Base-by-base conservation (phyloP, 345 rosid genomes). In the Erucastrum elatum region DNA sequence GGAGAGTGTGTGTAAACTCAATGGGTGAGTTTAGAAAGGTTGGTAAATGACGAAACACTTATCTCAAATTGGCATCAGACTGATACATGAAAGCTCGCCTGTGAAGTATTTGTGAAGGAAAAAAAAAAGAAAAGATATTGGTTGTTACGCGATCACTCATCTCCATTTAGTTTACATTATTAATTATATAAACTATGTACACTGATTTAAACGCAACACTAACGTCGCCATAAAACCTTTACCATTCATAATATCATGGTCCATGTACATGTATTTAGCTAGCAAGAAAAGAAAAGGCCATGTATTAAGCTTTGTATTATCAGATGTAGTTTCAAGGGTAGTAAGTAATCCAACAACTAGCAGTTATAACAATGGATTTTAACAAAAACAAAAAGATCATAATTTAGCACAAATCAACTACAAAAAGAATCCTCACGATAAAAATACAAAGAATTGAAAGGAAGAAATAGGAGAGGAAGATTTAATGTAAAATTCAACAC, bases 381-480 rank as follows among this genome's bases (percentile, higher is more conserved):
- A 56, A 65, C 67, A 65, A 51, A 46, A 15, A 5, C 33, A 77
- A 39, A 56, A 12, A 37, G 10, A 66, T 35, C 37, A 41, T 41
- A 41, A 2, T 41, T 72, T 72, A 65, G 72, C 81, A 78, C 72
- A 78, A 59, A 72, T 65, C 26, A 78, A 72, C 77, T 78, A 72
- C 30, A 29, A 76, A 68, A 76, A 77, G 72, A 78, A 78, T 72
- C 73, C 73, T 78, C 72, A 72, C 35, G 41, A 72, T 13, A 72
- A 72, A 77, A 66, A 72, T 58, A 78, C 77, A 78, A 78, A 78
- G 77, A 78, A 78, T 53, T 78, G 27, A 72, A 78, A 78, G 82
- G 56, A 51, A 72, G 15, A 66, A 72, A 71, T n/a, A 51, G 64
- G 6, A 78, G 82, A 60, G 73, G 82, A 78, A 78, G 77, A 60